These are phyloP conservation scores for Tetradesmus obliquus DNA, from an alignment of 139 green algal genomes.

Conservation along the genomic window DNA sequence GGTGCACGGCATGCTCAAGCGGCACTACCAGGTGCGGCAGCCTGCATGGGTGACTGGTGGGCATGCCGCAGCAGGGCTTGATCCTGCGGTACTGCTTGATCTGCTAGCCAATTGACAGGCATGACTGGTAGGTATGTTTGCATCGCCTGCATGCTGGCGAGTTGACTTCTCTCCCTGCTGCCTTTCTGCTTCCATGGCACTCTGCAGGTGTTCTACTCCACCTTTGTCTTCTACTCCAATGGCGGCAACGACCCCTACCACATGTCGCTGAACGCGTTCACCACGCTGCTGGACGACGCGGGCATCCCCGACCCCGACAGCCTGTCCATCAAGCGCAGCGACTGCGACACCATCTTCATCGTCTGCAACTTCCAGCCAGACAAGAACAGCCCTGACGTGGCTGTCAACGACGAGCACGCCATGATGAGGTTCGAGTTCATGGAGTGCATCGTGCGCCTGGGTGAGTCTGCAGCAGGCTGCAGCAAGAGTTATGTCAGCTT, in stretches of 20 bases:
- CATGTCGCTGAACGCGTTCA: conserved; percentile 76
- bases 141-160: neutral
- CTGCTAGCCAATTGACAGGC: neutral
- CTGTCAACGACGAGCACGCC: conserved; percentile 66
- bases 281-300: conserved; percentile 76
- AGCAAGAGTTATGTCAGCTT: neutral
- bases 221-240: conserved; percentile 70
- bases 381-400: conserved; percentile 69
- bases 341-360: conserved; percentile 91
- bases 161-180: neutral
- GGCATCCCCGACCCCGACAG: conserved; percentile 77
- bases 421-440: conserved; percentile 75
- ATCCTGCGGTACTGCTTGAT: neutral
- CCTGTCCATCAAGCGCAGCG: conserved; percentile 75
- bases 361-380: conserved; percentile 84
- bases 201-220: conserved; percentile 54
- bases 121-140: neutral
- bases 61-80: neutral
- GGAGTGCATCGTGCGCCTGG: conserved; percentile 74
- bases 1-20: conserved; percentile 71
- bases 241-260: conserved; percentile 79
- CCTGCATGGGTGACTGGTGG: too few species aligned
- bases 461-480: conserved; percentile 41
- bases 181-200: neutral
- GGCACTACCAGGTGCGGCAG: conserved; percentile 63